A percentile compares a stretch with the other conserved stretches of the same genome.
Conservation (phyloP, 768 basidiomycete genomes). For the Termitomyces titanicus region DNA sequence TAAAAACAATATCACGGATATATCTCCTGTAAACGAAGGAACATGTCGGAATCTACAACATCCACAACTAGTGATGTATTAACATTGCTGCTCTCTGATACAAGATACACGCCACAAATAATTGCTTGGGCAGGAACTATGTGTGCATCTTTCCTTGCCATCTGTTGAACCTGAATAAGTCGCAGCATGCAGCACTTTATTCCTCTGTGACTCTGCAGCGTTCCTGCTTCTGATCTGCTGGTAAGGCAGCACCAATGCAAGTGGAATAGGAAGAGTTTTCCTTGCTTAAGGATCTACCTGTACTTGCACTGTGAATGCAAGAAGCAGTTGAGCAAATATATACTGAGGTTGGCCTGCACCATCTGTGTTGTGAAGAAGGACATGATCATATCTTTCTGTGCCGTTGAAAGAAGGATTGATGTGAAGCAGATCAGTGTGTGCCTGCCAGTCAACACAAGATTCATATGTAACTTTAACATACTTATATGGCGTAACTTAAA, state of each 20-base stretch:
- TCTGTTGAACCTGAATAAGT: not conserved
- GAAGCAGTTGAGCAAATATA: not conserved
- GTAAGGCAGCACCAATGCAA: not conserved
- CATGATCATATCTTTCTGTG: not conserved
- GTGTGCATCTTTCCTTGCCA: not conserved
- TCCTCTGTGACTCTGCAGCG: not conserved
- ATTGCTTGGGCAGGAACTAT: not conserved
- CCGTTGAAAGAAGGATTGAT: conserved; percentile 12
- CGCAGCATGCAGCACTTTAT: not conserved
- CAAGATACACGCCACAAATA: not conserved
- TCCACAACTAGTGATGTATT: not conserved
- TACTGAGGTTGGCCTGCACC: not conserved
- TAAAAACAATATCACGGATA: not conserved
- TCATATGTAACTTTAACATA: conserved; percentile 18
- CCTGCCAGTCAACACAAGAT: conserved; percentile 15
- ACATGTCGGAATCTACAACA: not conserved
- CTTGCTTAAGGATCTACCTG: not conserved
- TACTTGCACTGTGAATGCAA: not conserved
- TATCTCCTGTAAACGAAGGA: not conserved
- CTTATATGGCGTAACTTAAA: not conserved
- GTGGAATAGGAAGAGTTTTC: not conserved
- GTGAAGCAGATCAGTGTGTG: conserved; percentile 13
- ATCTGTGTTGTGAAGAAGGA: not conserved
- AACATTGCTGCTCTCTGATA: not conserved
- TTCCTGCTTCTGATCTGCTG: not conserved